Conservation (phyloP, 73 alveolate genomes). For the Paramecium tetraurelia region DNA sequence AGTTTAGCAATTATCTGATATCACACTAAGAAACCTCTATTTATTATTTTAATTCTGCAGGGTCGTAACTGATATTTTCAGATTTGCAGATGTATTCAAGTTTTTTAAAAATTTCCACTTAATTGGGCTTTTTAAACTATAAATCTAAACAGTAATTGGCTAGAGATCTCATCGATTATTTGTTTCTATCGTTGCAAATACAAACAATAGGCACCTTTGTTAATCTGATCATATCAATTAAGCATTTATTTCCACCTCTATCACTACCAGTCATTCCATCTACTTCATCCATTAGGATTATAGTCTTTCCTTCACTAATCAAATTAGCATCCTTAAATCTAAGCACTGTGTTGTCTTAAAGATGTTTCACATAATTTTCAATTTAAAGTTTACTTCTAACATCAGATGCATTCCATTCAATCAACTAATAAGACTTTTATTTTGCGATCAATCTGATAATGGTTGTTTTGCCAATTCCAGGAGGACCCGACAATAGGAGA, state of each 20-base stretch:
- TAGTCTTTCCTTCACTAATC: conserved; percentile 73
- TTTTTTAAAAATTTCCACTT: conserved; percentile 73
- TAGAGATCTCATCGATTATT: conserved; percentile 79
- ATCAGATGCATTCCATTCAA: conserved; percentile 96
- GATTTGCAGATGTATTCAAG: conserved; percentile 80
- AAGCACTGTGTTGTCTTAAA: conserved; percentile 64
- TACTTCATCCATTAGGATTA: conserved; percentile 98
- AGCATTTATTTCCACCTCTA: conserved; percentile 95
- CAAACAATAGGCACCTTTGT: conserved; percentile 97
- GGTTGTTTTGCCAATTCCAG: conserved; percentile 99
- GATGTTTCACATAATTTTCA: conserved; percentile 69
- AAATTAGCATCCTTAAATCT: conserved; percentile 66
- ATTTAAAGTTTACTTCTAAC: conserved; percentile 87
- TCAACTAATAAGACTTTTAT: conserved; percentile 83
- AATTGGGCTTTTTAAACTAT: conserved; percentile 90
- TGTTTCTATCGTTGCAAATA: conserved; percentile 93
- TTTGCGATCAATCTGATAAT: conserved; percentile 87
- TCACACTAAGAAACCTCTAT: conserved; percentile 91
- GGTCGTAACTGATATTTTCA: conserved; percentile 80
- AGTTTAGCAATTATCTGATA: conserved; percentile 87
- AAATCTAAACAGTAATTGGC: conserved; percentile 94
- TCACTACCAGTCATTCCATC: conserved; percentile 99
- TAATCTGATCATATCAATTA: conserved; percentile 88
- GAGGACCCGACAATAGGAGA: conserved; percentile 96
- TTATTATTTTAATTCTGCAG: conserved; percentile 74